A percentile compares a stretch with the other conserved stretches of the same genome.
Evolutionary conservation across 2,329 filamentous ascomycete genomes (phyloP).

Genomic region (Chalara sp.): DNA sequence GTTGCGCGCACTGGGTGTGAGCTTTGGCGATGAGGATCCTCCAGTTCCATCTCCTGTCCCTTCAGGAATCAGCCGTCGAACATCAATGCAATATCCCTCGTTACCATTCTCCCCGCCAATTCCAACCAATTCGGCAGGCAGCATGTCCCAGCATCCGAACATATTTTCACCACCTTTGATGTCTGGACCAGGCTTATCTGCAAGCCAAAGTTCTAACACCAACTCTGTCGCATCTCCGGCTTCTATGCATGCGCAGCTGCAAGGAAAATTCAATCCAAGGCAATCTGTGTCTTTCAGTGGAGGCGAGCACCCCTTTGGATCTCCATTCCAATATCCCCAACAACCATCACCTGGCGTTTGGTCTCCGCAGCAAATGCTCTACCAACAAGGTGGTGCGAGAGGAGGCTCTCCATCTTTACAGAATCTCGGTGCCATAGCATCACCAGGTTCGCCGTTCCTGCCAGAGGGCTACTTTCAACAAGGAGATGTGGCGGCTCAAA

Average conservation of each 20-base stretch:
- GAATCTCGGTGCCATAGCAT: conserved; percentile 49
- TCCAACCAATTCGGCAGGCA: conserved; percentile 70
- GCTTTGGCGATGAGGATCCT: conserved; percentile 65
- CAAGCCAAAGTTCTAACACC: conserved; percentile 55
- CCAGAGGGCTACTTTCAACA: conserved; percentile 29
- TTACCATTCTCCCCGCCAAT: conserved; percentile 79
- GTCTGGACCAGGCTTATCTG: conserved; percentile 50
- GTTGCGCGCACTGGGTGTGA: conserved; percentile 83
- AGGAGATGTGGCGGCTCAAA: conserved; percentile 33
- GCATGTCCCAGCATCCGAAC: conserved; percentile 54
- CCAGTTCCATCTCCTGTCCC: conserved; percentile 61
- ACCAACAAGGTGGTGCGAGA: conserved; percentile 44
- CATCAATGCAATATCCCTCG: conserved; percentile 65
- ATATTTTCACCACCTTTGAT: conserved; percentile 50
- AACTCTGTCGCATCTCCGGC: conserved; percentile 65
- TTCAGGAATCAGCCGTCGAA: conserved; percentile 53
- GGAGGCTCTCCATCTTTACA: conserved; percentile 59
- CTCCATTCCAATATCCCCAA: conserved; percentile 60
- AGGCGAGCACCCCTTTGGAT: conserved; percentile 48
- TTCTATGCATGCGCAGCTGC: conserved; percentile 52
- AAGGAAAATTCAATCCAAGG: conserved; percentile 58
- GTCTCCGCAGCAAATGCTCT: conserved; percentile 48
- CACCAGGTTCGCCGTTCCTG: conserved; percentile 57
- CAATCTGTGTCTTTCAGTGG: conserved; percentile 65
- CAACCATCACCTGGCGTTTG: conserved; percentile 55